phyloP scores from a whole-genome alignment of 768 basidiomycete species.

The Tylopilus rubrobrunneus region DNA sequence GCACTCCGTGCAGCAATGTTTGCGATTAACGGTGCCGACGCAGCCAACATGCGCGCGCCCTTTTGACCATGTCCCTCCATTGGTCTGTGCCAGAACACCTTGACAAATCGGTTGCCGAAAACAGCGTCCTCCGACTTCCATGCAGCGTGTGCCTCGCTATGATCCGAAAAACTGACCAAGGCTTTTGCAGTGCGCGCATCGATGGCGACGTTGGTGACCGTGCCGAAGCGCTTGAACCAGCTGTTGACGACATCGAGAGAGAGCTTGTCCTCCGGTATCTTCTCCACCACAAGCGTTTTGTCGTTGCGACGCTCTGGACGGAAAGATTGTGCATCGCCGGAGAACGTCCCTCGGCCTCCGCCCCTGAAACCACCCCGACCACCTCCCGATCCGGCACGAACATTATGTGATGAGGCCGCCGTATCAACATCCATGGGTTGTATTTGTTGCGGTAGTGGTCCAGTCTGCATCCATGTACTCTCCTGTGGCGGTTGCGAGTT shows the following conservation, averaged over 20 bases:
- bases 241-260: slow-evolving; percentile 72
- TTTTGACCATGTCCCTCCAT: slow-evolving; percentile 85
- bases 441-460: slow-evolving; percentile 8
- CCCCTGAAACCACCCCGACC: slow-evolving; percentile 46
- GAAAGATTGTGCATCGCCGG: slow-evolving; percentile 62
- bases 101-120: slow-evolving; percentile 91
- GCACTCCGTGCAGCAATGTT: slow-evolving; percentile 49
- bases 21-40: slow-evolving; percentile 72
- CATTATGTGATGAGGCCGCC: slow-evolving; percentile 19
- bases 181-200: slow-evolving; percentile 75
- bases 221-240: slow-evolving; percentile 92
- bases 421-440: slow-evolving; percentile 33
- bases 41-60: slow-evolving; percentile 76
- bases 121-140: slow-evolving; percentile 96
- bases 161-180: slow-evolving; percentile 79
- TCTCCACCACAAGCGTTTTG: slow-evolving; percentile 89
- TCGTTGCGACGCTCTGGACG: slow-evolving; percentile 63
- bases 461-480: slow-evolving; percentile 19
- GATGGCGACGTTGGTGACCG: slow-evolving; percentile 88
- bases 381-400: slow-evolving; percentile 31
- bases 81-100: slow-evolving; percentile 92
- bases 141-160: slow-evolving; percentile 80
- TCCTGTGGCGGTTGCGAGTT: slow-evolving; percentile 23
- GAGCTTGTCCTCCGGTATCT: slow-evolving; percentile 84
- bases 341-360: slow-evolving; percentile 54